Evolutionary conservation across 371 early-diverging fungal genomes (phyloP), one percentile per base, ranked within the genome.

Genomic region (Syncephalastrum sp.): DNA sequence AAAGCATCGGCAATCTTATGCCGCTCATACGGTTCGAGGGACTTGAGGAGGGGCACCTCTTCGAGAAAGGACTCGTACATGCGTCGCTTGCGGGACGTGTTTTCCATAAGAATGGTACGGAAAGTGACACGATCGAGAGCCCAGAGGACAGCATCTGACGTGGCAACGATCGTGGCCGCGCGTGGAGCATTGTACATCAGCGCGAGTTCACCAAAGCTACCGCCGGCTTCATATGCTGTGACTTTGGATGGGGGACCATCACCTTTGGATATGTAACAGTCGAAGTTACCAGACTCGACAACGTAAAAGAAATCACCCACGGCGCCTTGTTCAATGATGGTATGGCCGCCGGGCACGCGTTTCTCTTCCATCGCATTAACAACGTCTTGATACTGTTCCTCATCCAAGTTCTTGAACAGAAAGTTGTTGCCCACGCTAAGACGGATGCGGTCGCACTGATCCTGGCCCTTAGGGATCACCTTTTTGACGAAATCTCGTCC

Each of bases 261-360:
- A 42, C 75, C 72, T 61, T 84, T 84, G 47, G 77, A 67, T 73
- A 96, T 92, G 72, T 87, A 90, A 44, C 97, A 93, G 63, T 97
- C 98, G 72, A 99, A 88, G 21, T 88, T 84, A 48, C 99, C 99
- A 29, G 84, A 83, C 66, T 99, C 99, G 24, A 98, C 97, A 12
- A 97, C 91, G 74, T 99, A 99, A 70, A 99, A 98, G 75, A 82
- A 97, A 78, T 96, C 98, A 42, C 98, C 99, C 12, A 93, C 91
- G 47, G 88, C 98, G 42, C 98, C 99, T 74, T 99, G 98, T 52
- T 83, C 85, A 64, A 99, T 98, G 42, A 99, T 86, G 46, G 77
- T 85, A 58, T 90, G 91, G 23, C 87, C 91, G 10, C 75, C 47
- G 19, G 55, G 21, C 27, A 95, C 90, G 14, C 70, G 74, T 74